Evolutionary conservation across 495 filamentous ascomycete genomes (phyloP).

Genomic region (Aspergillus nidulans): DNA sequence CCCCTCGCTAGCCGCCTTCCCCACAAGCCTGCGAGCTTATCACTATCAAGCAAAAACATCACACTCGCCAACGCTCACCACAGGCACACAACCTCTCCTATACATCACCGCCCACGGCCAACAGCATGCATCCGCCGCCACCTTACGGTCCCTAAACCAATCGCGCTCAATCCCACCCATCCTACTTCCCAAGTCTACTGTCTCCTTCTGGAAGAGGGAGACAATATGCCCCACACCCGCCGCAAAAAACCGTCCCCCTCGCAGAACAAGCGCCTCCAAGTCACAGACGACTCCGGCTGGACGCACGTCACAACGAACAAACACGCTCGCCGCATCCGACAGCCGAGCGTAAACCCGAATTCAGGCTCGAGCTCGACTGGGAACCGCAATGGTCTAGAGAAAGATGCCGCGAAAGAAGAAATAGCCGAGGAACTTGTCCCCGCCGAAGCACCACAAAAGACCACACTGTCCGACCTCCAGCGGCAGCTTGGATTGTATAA

Average conservation of each 20-base stretch:
- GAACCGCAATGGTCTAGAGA: neutral
- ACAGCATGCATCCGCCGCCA: neutral
- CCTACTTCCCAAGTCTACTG: neutral
- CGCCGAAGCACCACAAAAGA: constrained; percentile 28
- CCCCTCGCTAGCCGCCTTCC: neutral
- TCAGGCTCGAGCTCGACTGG: neutral
- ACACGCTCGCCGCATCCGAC: constrained; percentile 18
- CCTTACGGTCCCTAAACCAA: neutral
- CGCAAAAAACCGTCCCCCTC: constrained; percentile 26
- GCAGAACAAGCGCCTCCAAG: constrained; percentile 39
- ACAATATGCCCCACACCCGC: constrained; percentile 48
- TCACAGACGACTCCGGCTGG: constrained; percentile 52
- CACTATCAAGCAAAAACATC: neutral
- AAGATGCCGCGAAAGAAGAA: neutral
- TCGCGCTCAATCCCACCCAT: neutral
- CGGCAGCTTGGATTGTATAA: constrained; percentile 27
- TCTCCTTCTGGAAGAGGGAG: neutral
- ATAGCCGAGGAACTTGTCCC: constrained; percentile 14
- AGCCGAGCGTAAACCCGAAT: neutral
- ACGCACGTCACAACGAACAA: constrained; percentile 46
- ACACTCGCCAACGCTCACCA: neutral
- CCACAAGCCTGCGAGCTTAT: neutral
- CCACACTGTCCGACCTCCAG: constrained; percentile 38
- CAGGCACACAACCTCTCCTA: neutral
- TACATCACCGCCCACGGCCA: neutral